These are phyloP conservation scores for Phoenix roebelenii DNA, from an alignment of 176 grass and related monocot species.

Conservation along the genomic window DNA sequence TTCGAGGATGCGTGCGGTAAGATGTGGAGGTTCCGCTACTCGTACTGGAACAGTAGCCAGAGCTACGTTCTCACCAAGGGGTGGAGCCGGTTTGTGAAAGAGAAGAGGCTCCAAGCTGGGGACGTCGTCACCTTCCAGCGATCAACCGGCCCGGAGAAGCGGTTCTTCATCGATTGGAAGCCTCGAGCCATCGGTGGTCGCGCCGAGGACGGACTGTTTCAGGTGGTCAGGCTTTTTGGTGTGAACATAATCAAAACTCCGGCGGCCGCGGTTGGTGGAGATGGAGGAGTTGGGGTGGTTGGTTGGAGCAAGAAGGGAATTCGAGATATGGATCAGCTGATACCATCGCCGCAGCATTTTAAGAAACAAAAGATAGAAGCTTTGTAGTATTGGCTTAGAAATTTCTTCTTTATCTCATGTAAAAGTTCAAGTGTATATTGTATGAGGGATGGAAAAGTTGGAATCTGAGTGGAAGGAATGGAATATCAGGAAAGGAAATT, in stretches of 20 bases:
- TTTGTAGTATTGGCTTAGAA: too few species aligned
- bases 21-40: constrained; percentile 90
- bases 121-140: constrained; percentile 76
- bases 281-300: constrained; percentile 1
- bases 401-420: too few species aligned
- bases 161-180: constrained; percentile 84
- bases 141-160: constrained; percentile 19
- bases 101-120: constrained; percentile 62
- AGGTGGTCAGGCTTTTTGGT: constrained; percentile 50
- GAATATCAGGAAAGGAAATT: too few species aligned
- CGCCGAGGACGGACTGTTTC: neutral
- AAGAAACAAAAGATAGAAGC: too few species aligned
- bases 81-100: constrained; percentile 94
- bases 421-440: too few species aligned
- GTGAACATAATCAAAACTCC: constrained; percentile 39
- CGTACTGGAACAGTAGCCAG: constrained; percentile 99
- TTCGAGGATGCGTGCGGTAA: constrained; percentile 74
- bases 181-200: constrained; percentile 11
- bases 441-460: too few species aligned
- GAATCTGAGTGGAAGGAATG: too few species aligned
- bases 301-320: too few species aligned
- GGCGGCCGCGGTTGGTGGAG: neutral
- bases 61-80: constrained; percentile 98
- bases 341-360: too few species aligned
- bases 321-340: too few species aligned